phyloP scores from a whole-genome alignment of 805 yeast genomes.

The Lachancea cidri region DNA sequence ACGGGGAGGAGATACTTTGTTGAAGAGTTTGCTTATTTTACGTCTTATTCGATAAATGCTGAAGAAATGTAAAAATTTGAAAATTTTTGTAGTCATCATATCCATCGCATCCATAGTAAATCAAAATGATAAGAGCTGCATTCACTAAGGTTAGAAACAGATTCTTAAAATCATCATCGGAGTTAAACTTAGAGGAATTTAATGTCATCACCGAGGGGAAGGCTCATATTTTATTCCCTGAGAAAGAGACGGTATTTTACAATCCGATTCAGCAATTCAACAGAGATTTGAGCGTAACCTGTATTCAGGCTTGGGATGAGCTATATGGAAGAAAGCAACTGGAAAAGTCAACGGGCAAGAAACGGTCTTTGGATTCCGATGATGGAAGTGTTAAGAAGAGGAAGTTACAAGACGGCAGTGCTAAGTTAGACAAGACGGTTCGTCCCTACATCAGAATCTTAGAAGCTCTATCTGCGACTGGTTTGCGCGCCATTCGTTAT shows the following conservation, averaged over 20 bases:
- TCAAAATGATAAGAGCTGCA: conserved; percentile 27
- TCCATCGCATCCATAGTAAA: conserved; percentile 5
- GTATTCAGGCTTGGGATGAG: conserved; percentile 82
- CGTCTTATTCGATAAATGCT: conserved; percentile 3
- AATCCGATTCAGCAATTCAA: conserved; percentile 97
- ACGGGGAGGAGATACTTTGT: too few species aligned
- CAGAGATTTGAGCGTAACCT: conserved; percentile 81
- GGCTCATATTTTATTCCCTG: conserved; percentile 78
- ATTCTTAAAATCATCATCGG: conserved; percentile 8
- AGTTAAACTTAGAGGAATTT: conserved; percentile 31
- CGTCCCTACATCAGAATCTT: conserved; percentile 58
- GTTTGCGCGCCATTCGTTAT: conserved; percentile 87
- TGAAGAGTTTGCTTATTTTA: too few species aligned
- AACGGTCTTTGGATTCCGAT: conserved; percentile 8
- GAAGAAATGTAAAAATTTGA: background rate
- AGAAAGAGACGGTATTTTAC: conserved; percentile 81
- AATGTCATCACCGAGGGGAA: conserved; percentile 65
- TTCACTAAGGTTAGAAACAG: conserved; percentile 18
- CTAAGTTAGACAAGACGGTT: conserved; percentile 6
- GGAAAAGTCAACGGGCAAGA: conserved; percentile 26
- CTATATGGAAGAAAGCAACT: conserved; percentile 39
- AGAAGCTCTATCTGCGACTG: conserved; percentile 94
- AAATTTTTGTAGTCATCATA: background rate
- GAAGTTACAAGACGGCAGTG: conserved; percentile 26
- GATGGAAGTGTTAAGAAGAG: conserved; percentile 18